Base-by-base conservation (phyloP, 1,139 yeast species). In the Sugiyamaella novakii region DNA sequence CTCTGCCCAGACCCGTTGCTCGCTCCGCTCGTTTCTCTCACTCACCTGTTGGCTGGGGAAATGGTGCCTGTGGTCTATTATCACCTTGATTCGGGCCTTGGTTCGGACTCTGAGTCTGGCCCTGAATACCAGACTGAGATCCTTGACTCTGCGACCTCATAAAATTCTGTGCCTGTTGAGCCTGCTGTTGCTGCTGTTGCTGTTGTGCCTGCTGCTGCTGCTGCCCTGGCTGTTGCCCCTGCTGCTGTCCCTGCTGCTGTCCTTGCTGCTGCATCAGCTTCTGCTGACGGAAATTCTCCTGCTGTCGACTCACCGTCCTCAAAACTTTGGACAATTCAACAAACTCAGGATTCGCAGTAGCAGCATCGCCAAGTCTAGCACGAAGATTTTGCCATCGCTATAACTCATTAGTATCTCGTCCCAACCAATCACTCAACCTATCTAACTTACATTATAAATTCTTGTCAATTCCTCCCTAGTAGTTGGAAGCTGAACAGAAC, bases 211-310 rank as follows among this genome's bases (percentile, higher is more conserved):
- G 49, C 12, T 39, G 52, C 27, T 44, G 55, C 43, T 47, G 56
- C 21, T 47, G 59, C 41, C 45, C 57, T 30, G 29, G 53, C 27
- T 47, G 55, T 39, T 40, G 59, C 43, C 43, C 45, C 41, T 46
- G 54, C 44, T 55, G 64, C 44, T 56, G 64, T 18, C 50, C 65
- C 39, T 59, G 65, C 50, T 49, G 62, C 39, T 54, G 65, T 47
- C 53, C 54, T 51, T 58, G 83, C 87, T 1, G 95, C 82, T 65
- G 84, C 78, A 65, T 54, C 31, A 24, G 15, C 28, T 27, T 35
- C 31, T 65, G 67, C 30, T 60, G 59, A n/a, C 59, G 61, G 49
- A 64, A 71, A 15, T 53, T 54, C 39, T 71, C 72, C 48, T 64
- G 69, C 48, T 66, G 69, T 25, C 59, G 58, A 5, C 67, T 58